These are phyloP conservation scores for Tolypocladium album DNA, from an alignment of 2,329 filamentous ascomycete species.

Conservation along the genomic window DNA sequence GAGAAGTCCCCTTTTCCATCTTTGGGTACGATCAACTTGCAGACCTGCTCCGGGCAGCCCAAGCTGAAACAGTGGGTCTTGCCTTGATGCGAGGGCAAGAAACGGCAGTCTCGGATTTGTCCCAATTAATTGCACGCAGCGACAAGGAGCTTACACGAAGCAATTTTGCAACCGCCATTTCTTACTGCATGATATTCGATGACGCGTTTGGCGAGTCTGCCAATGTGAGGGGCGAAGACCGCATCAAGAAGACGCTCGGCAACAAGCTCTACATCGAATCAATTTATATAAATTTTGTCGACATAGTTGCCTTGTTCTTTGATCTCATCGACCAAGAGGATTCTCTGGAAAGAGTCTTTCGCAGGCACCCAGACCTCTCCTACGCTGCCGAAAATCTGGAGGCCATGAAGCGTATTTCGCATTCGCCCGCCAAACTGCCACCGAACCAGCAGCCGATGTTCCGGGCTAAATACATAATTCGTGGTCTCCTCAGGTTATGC, in stretches of 20 bases:
- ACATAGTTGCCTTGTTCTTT: conserved; percentile 68
- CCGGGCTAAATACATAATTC: conserved; percentile 62
- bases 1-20: conserved; percentile 71
- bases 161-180: conserved; percentile 69
- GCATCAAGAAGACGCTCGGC: conserved; percentile 60
- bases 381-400: conserved; percentile 54
- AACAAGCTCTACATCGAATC: conserved; percentile 51
- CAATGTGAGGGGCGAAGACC: conserved; percentile 49
- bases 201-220: conserved; percentile 17
- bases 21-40: conserved; percentile 66
- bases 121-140: conserved; percentile 41
- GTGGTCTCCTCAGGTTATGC: conserved; percentile 71
- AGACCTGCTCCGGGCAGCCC: conserved; percentile 58
- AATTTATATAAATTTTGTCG: conserved; percentile 60
- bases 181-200: conserved; percentile 67
- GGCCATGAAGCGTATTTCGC: conserved; percentile 58
- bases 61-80: conserved; percentile 69
- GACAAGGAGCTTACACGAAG: conserved; percentile 48
- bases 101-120: conserved; percentile 49
- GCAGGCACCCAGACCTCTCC: conserved; percentile 44
- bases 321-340: conserved; percentile 70
- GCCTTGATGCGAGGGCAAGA: conserved; percentile 73
- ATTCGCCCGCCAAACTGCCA: conserved; percentile 56
- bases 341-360: conserved; percentile 56
- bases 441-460: conserved; percentile 82